These are phyloP conservation scores for Striga hermonthica DNA, from an alignment of 305 asterid species.

Conservation along the genomic window DNA sequence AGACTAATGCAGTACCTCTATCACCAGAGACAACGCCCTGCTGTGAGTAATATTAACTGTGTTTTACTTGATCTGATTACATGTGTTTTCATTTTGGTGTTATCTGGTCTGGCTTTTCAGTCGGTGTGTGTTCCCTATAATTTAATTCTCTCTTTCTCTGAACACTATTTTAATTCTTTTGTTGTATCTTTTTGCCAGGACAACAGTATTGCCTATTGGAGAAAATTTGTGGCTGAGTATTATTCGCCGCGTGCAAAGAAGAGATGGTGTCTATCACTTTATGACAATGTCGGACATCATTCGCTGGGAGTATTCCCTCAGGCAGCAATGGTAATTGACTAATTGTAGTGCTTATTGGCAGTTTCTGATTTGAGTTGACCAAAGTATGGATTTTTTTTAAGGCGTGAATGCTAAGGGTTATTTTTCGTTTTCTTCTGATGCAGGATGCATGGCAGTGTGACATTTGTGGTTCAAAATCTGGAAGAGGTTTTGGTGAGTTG, in stretches of 20 bases:
- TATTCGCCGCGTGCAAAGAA: slow-evolving; percentile 89
- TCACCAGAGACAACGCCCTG: slow-evolving; percentile 89
- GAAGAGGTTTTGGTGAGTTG: slow-evolving; percentile 82
- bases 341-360: not conserved
- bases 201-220: slow-evolving; percentile 83
- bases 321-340: slow-evolving; percentile 67
- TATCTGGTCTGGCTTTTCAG: slow-evolving; percentile 1
- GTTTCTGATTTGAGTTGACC: not conserved
- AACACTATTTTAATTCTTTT: not conserved
- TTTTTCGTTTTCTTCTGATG: slow-evolving; percentile 20
- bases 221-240: slow-evolving; percentile 87
- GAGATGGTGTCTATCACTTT: slow-evolving; percentile 88
- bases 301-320: slow-evolving; percentile 89
- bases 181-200: slow-evolving; percentile 44
- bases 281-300: slow-evolving; percentile 79
- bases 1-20: slow-evolving; percentile 83
- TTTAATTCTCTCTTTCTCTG: not conserved
- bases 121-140: slow-evolving; percentile 3
- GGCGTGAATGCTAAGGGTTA: slow-evolving; percentile 14
- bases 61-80: slow-evolving; percentile 8
- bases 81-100: not conserved
- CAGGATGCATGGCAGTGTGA: slow-evolving; percentile 97
- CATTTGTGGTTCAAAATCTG: slow-evolving; percentile 89
- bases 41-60: slow-evolving; percentile 47
- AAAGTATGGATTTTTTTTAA: slow-evolving; percentile 4